Evolutionary conservation across 2,329 filamentous ascomycete species (phyloP).

Genomic region (Niveomyces coronatus): DNA sequence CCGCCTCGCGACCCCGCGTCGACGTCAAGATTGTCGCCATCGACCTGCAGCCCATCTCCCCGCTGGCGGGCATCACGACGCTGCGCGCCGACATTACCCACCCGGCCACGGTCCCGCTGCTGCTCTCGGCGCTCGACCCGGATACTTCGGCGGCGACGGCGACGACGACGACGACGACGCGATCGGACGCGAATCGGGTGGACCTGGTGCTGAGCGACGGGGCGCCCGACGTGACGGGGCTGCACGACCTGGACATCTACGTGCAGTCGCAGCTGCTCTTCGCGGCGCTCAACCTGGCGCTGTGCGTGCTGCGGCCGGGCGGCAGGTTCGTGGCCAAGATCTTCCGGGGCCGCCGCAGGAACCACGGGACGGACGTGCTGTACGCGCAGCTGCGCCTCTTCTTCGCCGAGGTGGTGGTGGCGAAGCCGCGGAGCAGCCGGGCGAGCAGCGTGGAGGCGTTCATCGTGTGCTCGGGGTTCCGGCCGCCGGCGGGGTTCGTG

Average conservation of each 20-base stretch:
- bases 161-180: constrained; percentile 35
- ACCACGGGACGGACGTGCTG: constrained; percentile 87
- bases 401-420: constrained; percentile 75
- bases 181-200: constrained; percentile 67
- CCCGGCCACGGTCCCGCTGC: constrained; percentile 82
- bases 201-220: constrained; percentile 94
- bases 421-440: constrained; percentile 88
- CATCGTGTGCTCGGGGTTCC: constrained; percentile 86
- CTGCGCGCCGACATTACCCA: constrained; percentile 95
- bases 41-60: constrained; percentile 91
- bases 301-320: constrained; percentile 84
- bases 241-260: constrained; percentile 97
- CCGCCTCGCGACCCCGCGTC: constrained; percentile 37
- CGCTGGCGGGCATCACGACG: constrained; percentile 83
- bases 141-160: constrained; percentile 39
- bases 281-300: constrained; percentile 82
- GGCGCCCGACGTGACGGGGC: constrained; percentile 88
- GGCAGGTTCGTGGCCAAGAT: constrained; percentile 98
- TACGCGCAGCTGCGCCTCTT: constrained; percentile 91
- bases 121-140: constrained; percentile 75
- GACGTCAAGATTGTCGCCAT: constrained; percentile 93
- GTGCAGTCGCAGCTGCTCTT: constrained; percentile 93
- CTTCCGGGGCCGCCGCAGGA: constrained; percentile 85
- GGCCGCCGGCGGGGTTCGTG: constrained; percentile 64
- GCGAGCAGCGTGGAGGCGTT: constrained; percentile 96